Percentiles rank a stretch among this genome's conserved stretches.
Evolutionary conservation across 805 yeast genomes (phyloP).

Genomic region (Candida krabiensis): DNA sequence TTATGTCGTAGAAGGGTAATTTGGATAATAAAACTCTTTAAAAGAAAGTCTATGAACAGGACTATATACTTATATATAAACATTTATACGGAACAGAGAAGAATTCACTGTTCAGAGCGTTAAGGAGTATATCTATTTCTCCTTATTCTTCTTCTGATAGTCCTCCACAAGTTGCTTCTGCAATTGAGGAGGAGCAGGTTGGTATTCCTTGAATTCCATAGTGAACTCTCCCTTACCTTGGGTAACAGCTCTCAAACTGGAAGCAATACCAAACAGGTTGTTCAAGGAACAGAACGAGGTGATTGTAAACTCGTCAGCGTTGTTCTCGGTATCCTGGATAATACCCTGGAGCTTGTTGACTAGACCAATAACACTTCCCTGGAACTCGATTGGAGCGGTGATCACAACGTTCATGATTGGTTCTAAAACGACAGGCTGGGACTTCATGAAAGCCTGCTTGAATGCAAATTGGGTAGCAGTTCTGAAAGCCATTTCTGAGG

Average conservation of each 20-base stretch:
- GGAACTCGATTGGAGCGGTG: conserved; percentile 95
- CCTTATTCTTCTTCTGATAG: conserved; percentile 56
- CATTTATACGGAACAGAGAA: no score
- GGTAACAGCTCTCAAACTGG: conserved; percentile 91
- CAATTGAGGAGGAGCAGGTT: conserved; percentile 86
- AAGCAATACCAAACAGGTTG: conserved; percentile 94
- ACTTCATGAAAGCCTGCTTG: conserved; percentile 81
- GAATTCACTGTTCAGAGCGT: not conserved
- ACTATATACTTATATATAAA: no score
- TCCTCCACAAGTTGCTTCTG: conserved; percentile 90
- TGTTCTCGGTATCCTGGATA: conserved; percentile 91
- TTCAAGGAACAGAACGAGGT: conserved; percentile 96
- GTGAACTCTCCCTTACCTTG: conserved; percentile 99
- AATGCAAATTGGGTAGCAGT: conserved; percentile 92
- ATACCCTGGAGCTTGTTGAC: conserved; percentile 90
- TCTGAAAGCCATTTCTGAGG: conserved; percentile 92
- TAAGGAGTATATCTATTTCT: conserved; percentile 8
- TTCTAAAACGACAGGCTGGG: conserved; percentile 87
- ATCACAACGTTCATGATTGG: conserved; percentile 95
- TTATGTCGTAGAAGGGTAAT: no score
- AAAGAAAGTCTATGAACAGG: conserved; percentile 1
- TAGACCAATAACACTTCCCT: conserved; percentile 87
- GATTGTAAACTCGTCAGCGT: conserved; percentile 90
- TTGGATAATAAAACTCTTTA: no score
- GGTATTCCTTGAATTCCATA: conserved; percentile 88